A percentile compares a stretch with the other conserved stretches of the same genome.
phyloP scores from a whole-genome alignment of 73 alveolate species.

The Loxodes magnus region DNA sequence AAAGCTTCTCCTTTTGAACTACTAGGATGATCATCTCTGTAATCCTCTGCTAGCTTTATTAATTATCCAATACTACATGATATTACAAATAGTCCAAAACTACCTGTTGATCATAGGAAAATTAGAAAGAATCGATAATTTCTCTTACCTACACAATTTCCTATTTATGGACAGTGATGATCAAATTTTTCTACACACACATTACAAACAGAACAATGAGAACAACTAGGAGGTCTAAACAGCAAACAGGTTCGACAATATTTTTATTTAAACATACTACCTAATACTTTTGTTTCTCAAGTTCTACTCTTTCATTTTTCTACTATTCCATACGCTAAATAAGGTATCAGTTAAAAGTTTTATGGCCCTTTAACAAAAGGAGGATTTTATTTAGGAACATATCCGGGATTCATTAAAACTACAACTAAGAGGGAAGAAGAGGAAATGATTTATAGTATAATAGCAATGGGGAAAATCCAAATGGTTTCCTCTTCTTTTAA shows the following conservation, averaged over 20 bases:
- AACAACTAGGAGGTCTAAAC: conserved; percentile 19
- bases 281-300: not conserved
- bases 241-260: conserved; percentile 17
- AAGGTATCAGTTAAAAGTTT: not conserved
- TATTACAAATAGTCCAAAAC: not conserved
- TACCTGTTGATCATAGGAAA: not conserved
- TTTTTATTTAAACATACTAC: not conserved
- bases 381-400: conserved; percentile 4
- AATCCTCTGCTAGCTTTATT: too few species aligned
- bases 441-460: not conserved
- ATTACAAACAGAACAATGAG: conserved; percentile 24
- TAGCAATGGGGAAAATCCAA: not conserved
- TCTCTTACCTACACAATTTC: conserved; percentile 24
- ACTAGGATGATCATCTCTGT: too few species aligned
- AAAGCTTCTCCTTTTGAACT: too few species aligned
- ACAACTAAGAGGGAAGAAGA: not conserved
- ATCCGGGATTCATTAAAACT: conserved; percentile 1
- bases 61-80: not conserved
- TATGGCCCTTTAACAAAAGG: conserved; percentile 13
- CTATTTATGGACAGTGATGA: conserved; percentile 34
- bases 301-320: not conserved
- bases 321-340: not conserved
- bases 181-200: conserved; percentile 20
- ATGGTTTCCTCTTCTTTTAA: not conserved
- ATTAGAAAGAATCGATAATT: conserved; percentile 8